Percentiles rank a stretch among this genome's conserved stretches.
These are phyloP conservation scores for Fraxinus baroniana DNA, from an alignment of 305 asterid genomes.

Conservation along the genomic window DNA sequence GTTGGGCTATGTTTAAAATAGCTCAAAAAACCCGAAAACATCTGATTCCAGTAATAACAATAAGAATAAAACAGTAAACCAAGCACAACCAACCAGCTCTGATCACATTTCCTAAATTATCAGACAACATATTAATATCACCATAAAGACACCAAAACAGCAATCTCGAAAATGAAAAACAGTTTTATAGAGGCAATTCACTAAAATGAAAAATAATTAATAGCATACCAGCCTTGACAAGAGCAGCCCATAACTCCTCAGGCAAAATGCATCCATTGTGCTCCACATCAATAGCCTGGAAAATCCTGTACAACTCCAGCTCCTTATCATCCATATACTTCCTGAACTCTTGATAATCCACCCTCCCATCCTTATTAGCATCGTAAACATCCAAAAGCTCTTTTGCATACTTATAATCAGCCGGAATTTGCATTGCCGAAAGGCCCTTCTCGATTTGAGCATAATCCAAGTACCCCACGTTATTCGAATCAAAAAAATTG, in stretches of 20 bases:
- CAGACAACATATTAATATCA: neutral
- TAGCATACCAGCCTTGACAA: constrained; percentile 84
- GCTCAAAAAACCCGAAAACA: neutral
- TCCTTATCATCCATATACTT: constrained; percentile 99
- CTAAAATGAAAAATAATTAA: neutral
- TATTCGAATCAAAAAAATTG: constrained; percentile 69
- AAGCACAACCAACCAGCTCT: neutral
- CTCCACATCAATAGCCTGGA: constrained; percentile 96
- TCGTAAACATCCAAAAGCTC: constrained; percentile 87
- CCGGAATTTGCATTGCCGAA: constrained; percentile 88
- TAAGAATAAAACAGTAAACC: neutral
- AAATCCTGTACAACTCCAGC: constrained; percentile 85
- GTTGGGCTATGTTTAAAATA: neutral
- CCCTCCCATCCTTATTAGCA: constrained; percentile 86
- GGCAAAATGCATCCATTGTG: constrained; percentile 98
- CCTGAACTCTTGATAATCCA: constrained; percentile 84
- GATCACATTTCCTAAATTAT: neutral
- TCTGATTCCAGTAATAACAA: neutral
- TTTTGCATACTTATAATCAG: constrained; percentile 94
- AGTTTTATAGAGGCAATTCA: neutral
- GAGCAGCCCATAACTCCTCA: constrained; percentile 98
- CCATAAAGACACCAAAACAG: neutral
- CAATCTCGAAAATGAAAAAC: neutral
- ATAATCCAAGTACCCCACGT: constrained; percentile 72
- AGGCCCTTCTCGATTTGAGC: constrained; percentile 75